Evolutionary conservation across 495 filamentous ascomycete genomes (phyloP), one percentile per base, ranked within the genome.

Genomic region (Echria macrotheca): DNA sequence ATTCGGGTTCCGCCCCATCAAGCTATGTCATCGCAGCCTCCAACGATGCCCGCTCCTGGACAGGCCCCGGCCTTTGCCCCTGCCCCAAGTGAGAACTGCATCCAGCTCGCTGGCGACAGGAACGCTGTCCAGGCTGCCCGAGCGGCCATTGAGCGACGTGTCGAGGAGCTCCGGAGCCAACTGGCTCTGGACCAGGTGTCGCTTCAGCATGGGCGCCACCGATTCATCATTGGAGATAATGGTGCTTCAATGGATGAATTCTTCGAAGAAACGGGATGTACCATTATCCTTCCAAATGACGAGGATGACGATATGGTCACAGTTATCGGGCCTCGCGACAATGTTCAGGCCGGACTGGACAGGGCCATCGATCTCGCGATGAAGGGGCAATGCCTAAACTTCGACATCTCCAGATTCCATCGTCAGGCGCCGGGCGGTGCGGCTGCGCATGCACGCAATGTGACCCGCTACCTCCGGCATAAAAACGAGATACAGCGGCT

Each of bases 181-280:
- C 68, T 99, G 49, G 80, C 81, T 14, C 66, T 89, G 8, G 78
- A 89, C 29, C 80, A 90, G 62, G 61, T 91, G 33, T 73, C 80
- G 0, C 82, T 98, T 56, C 80, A 86, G 53, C 83, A 79, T 44
- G 85, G 84, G 15, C 82, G 85, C 32, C 91, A 95, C 64, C 89
- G 89, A 61, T 95, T 96, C 69, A 87, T 99, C 57, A 80, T 95
- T 52, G 89, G 88, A 29, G 82, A 93, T 29, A 72, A 80, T 44
- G 87, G 85, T 24, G 77, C 83, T 49, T 82, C 86, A 3, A 68
- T 89, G 35, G 82, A 96, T 42, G 77, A 95, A 36, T 91, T 99
- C 71, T 80, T 95, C 49, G 79, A 81, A 12, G 81, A 95, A 53
- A 96, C 91, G 38, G 93, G 91, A 42, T 99, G 94, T 67, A 76